Conservation (phyloP, 2,329 filamentous ascomycete genomes). For the Fusarium globosum region DNA sequence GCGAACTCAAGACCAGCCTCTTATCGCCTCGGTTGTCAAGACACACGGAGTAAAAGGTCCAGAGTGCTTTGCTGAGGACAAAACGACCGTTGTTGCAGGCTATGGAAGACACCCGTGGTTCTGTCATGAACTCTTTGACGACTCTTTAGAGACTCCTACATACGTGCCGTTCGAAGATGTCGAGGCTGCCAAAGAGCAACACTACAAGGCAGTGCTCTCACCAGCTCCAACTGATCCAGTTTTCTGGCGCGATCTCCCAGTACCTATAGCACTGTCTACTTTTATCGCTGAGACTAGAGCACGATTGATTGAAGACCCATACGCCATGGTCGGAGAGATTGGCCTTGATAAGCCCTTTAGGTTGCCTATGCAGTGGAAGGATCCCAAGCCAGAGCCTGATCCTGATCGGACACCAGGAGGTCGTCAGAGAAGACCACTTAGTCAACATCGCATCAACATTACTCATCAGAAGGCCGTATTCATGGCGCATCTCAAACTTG, state of each 20-base stretch:
- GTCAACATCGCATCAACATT: constrained; percentile 71
- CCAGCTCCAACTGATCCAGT: constrained; percentile 29
- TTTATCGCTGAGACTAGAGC: constrained; percentile 66
- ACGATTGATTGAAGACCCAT: constrained; percentile 66
- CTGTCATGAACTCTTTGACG: constrained; percentile 39
- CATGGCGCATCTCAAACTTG: constrained; percentile 72
- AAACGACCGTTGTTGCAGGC: constrained; percentile 24
- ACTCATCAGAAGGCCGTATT: constrained; percentile 73
- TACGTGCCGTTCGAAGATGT: not conserved
- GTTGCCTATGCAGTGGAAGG: constrained; percentile 68
- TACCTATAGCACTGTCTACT: constrained; percentile 66
- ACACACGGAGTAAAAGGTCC: constrained; percentile 3
- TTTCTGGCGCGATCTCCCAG: constrained; percentile 58
- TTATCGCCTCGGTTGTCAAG: constrained; percentile 13
- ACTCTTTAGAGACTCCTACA: not conserved
- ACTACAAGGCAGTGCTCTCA: constrained; percentile 33
- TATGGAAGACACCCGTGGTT: constrained; percentile 45
- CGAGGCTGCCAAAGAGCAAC: constrained; percentile 23
- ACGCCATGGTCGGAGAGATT: constrained; percentile 77
- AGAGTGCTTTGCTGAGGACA: not conserved
- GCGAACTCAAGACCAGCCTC: constrained; percentile 36
- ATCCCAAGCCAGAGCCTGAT: constrained; percentile 18
- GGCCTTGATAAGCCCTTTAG: constrained; percentile 79
- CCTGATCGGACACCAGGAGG: constrained; percentile 69
- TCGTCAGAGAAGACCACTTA: constrained; percentile 73